Evolutionary conservation across 2,329 filamentous ascomycete genomes (phyloP), one percentile per base, ranked within the genome.

Genomic region (Xenoacremonium recifei): DNA sequence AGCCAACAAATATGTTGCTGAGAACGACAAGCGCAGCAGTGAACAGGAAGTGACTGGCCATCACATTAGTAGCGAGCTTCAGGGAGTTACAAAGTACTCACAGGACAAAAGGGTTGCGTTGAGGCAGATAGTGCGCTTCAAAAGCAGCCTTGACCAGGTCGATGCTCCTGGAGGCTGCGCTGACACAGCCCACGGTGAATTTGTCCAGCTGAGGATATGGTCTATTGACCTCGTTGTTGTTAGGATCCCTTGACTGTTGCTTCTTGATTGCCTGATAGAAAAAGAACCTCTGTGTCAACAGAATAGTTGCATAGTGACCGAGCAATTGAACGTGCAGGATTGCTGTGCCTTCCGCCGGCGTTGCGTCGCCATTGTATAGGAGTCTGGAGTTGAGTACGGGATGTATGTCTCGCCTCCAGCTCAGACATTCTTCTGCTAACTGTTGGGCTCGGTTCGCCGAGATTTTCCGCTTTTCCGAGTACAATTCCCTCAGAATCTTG

Each of bases 241-340:
- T 34, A 4, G 41, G 41, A 2, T 37, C 31, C 6, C 35, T 39
- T 10, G 35, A 35, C n/a, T 47, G 37, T 13, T 62, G 59, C 3
- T 60, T 55, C 54, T 66, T 63, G 41, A 69, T 78, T 30, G 82
- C 67, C 11, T 81, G 68, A 43, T 75, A 77, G 12, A 84, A 63
- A 44, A 85, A 81, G 57, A 85, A 85, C 0, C 83, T 82, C 20
- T 82, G 70, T 2, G 79, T 82, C 2, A 86, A 69, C 0, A 86
- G 67, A 19, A 85, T 74, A 31, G 84, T 73, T 1, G 79, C 78
- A 55, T 85, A 80, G 41, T 73, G 77, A 43, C 84, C 78, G 25
- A 84, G 66, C 18, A 85, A 64, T 45, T 83, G 82, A 43, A 76
- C 67, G 49, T 85, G 82, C 5, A 85, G 61, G n/a, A 81, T 74